Evolutionary conservation across 2,329 filamentous ascomycete genomes (phyloP).

Genomic region (Hansfordia pulvinata): DNA sequence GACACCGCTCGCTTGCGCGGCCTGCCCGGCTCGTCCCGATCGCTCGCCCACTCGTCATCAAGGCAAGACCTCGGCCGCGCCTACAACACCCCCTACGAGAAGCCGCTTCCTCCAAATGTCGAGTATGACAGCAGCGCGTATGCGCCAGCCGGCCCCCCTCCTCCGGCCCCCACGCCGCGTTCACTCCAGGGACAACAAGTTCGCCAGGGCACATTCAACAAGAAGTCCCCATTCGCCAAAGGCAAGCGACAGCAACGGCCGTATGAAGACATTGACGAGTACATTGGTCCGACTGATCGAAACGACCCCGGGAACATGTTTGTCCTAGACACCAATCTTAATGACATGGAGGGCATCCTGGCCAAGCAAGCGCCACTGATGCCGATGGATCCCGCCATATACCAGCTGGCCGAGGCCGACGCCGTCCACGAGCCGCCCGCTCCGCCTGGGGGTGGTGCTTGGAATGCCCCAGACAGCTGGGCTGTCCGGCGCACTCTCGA

Average conservation of each 20-base stretch:
- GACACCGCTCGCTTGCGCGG: slow-evolving; percentile 28
- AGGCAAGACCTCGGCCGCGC: slow-evolving; percentile 28
- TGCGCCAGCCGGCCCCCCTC: slow-evolving; percentile 9
- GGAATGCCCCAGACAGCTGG: slow-evolving; percentile 96
- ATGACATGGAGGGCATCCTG: slow-evolving; percentile 85
- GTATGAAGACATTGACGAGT: slow-evolving; percentile 42
- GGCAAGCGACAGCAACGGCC: slow-evolving; percentile 31
- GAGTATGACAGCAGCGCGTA: slow-evolving; percentile 9
- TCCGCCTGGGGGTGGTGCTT: slow-evolving; percentile 39
- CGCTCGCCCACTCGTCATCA: slow-evolving; percentile 35
- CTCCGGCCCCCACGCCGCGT: too few species aligned
- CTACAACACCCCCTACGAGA: slow-evolving; percentile 24
- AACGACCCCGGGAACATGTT: slow-evolving; percentile 50
- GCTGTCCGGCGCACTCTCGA: slow-evolving; percentile 66
- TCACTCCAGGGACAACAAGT: too few species aligned
- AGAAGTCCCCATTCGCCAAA: slow-evolving; percentile 50
- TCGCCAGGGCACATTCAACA: slow-evolving; percentile 43
- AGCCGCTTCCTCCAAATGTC: slow-evolving; percentile 15
- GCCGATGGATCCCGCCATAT: slow-evolving; percentile 48
- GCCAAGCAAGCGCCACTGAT: slow-evolving; percentile 57
- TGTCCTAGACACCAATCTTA: slow-evolving; percentile 75
- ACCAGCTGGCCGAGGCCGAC: slow-evolving; percentile 15
- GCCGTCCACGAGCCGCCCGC: slow-evolving; percentile 12
- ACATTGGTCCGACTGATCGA: slow-evolving; percentile 45
- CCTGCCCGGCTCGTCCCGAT: slow-evolving; percentile 37